A percentile compares a stretch with the other conserved stretches of the same genome.
These are phyloP conservation scores for Hibiscus mutabilis DNA, from an alignment of 345 rosid species.

Conservation along the genomic window DNA sequence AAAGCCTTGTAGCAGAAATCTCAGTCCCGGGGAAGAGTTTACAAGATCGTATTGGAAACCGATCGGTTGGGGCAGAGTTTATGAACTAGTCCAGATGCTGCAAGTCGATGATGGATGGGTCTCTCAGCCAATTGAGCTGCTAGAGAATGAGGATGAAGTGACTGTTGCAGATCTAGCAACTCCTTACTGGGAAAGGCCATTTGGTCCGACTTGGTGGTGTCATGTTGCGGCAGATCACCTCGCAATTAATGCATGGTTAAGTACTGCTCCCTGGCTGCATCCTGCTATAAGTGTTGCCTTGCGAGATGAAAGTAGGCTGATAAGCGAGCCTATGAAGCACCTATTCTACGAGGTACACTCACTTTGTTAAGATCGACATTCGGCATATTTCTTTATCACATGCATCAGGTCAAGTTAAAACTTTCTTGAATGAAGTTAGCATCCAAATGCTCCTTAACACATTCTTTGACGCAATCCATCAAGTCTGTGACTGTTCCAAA, in stretches of 20 bases:
- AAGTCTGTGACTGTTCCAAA: background rate
- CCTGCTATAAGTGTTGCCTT: slow-evolving; percentile 50
- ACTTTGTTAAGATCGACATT: background rate
- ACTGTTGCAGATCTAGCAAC: slow-evolving; percentile 51
- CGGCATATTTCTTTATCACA: background rate
- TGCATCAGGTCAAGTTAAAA: background rate
- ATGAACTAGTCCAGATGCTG: slow-evolving; percentile 43
- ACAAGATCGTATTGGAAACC: slow-evolving; percentile 40
- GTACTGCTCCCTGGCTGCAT: slow-evolving; percentile 49
- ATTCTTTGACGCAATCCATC: background rate
- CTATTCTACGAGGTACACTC: slow-evolving; percentile 50
- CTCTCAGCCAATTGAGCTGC: slow-evolving; percentile 16
- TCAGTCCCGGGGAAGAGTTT: slow-evolving; percentile 9
- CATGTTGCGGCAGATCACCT: slow-evolving; percentile 47
- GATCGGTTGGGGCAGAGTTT: slow-evolving; percentile 53
- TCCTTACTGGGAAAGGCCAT: slow-evolving; percentile 50
- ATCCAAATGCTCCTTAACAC: background rate
- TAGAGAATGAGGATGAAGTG: slow-evolving; percentile 30
- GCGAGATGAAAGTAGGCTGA: slow-evolving; percentile 45
- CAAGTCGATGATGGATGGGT: slow-evolving; percentile 35
- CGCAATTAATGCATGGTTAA: slow-evolving; percentile 37
- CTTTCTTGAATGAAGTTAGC: background rate
- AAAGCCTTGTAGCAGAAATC: background rate
- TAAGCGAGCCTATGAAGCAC: slow-evolving; percentile 62
- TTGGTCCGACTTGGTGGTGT: slow-evolving; percentile 71